These are phyloP conservation scores for Chytriomyces sp. DNA, from an alignment of 192 early-diverging fungal species.

Conservation along the genomic window DNA sequence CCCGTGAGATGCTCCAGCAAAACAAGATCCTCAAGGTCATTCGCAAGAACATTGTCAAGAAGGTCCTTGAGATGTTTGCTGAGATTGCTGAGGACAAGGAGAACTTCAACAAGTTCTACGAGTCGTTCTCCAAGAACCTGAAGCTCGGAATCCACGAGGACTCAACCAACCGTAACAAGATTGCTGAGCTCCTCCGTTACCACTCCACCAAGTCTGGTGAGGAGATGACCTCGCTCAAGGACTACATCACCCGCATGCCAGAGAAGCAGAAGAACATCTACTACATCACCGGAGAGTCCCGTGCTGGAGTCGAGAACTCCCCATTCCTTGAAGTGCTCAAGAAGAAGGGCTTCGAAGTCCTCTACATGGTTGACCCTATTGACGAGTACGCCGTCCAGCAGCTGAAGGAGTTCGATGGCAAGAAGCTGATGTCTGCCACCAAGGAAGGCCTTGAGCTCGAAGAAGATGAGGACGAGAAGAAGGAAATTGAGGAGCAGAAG, in stretches of 20 bases:
- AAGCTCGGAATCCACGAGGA: conserved; percentile 99
- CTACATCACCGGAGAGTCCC: conserved; percentile 94
- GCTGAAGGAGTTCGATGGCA: conserved; percentile 99
- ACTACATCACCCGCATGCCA: conserved; percentile 99
- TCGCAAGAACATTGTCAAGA: conserved; percentile 99
- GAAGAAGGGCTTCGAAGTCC: conserved; percentile 99
- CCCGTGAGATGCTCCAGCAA: conserved; percentile 99
- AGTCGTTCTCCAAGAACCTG: conserved; percentile 99
- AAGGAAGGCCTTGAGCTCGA: conserved; percentile 99
- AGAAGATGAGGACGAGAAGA: conserved; percentile 99
- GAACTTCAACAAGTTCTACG: conserved; percentile 99
- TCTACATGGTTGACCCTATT: conserved; percentile 99
- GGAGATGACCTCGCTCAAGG: conserved; percentile 97
- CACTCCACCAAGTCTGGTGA: conserved; percentile 99
- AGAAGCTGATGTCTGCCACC: conserved; percentile 97
- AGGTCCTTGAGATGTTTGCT: conserved; percentile 97
- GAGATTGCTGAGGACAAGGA: conserved; percentile 99
- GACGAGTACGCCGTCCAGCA: conserved; percentile 99
- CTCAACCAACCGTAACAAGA: conserved; percentile 93
- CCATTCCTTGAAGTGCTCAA: conserved; percentile 99
- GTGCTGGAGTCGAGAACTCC: conserved; percentile 91
- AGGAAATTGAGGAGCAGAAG: conserved; percentile 91
- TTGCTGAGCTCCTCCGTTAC: conserved; percentile 96
- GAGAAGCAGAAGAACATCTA: conserved; percentile 99
- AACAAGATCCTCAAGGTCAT: conserved; percentile 99